Base-by-base conservation (phyloP, 1,284 basidiomycete genomes). In the Apiotrichum siamense region DNA sequence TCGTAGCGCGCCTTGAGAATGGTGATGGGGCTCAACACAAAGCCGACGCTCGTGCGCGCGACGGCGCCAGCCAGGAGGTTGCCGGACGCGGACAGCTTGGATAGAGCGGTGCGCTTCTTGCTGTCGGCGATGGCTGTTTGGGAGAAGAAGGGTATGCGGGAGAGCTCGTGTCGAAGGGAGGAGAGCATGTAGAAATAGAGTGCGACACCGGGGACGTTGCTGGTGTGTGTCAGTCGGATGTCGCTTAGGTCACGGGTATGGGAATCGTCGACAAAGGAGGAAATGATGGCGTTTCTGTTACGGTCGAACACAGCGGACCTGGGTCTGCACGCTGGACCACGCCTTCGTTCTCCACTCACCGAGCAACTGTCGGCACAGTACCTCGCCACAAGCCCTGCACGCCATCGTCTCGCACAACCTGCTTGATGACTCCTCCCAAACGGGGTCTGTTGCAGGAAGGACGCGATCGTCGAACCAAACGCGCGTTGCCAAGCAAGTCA, bases 1-100 rank as follows among this genome's bases (percentile, higher is more conserved):
- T 98, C 94, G 59, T 87, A 96, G 13, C 94, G 81, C 21, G 94
- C 89, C 75, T 99, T 99, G 51, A 98, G 76, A 13, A 98, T 84
- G 0, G 94, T 89, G 60, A 98, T 84, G 0, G 94, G 96, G 67
- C 94, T 97, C 54, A 98, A 68, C 0, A 93, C 57, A 63, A 97
- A 86, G 0, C 94, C 94, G 1, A 97, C 88, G 0, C 78, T 78
- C 12, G 91, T 85, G 42, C 96, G 81, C 0, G 89, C 84, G 4
- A 86, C 80, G 0, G 91, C 93, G 2, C 94, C 94, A 0, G 94
- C 86, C 12, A 96, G 50, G 2, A 98, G 78, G 71, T 98, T 97
- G 0, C 93, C 94, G 53, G 82, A 78, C 37, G 76, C 81, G 0
- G 84, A 85, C 7, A 97, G 79, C 53, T 83, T 85, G 2, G 89